Base-by-base conservation (phyloP, 2,329 filamentous ascomycete genomes). In the Colletotrichum eremochloae region DNA sequence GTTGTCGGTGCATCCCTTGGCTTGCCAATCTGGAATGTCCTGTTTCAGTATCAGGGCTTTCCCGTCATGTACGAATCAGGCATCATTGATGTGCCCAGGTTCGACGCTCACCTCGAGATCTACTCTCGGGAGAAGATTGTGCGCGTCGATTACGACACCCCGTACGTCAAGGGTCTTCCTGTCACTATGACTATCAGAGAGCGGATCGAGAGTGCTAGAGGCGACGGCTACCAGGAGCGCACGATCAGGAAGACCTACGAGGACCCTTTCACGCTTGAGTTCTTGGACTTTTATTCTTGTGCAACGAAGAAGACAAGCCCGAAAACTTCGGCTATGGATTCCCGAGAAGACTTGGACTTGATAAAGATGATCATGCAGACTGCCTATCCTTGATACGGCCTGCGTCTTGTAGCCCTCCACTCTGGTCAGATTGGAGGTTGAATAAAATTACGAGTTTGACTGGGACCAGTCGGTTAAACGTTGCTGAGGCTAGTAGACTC, bases 1-100 rank as follows among this genome's bases (percentile, higher is more conserved):
- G 71, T 68, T 31, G 63, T 63, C 69, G 56, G 84, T 2, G 82
- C 85, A 5, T 82, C 82, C 0, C 72, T 80, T 12, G 74, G 68
- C 3, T 63, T 78, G 15, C 77, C 77, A 2, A 60, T 77, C 68
- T 85, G 77, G 71, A 79, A 76, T 20, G 84, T 83, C 0, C 80
- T 86, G 1, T 86, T 86, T 76, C 79, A 84, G 31, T 87, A 84
- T 72, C 60, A 75, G 1, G 72, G 74, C 29, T 91, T 89, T 67
- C 81, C 86, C 0, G 83, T 89, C 2, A 82, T 84, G 0, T 91
- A 90, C 74, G 89, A 91, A 74, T 85, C 84, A 0, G 89, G 89
- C 0, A 81, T 90, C 24, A 84, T 88, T 72, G 75, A 78, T 0
- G 83, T 91, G 1, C 86, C 88, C 0, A 75, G 78, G 0, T 89